These are phyloP conservation scores for Thozetella sp. DNA, from an alignment of 495 filamentous ascomycete species.

Conservation along the genomic window DNA sequence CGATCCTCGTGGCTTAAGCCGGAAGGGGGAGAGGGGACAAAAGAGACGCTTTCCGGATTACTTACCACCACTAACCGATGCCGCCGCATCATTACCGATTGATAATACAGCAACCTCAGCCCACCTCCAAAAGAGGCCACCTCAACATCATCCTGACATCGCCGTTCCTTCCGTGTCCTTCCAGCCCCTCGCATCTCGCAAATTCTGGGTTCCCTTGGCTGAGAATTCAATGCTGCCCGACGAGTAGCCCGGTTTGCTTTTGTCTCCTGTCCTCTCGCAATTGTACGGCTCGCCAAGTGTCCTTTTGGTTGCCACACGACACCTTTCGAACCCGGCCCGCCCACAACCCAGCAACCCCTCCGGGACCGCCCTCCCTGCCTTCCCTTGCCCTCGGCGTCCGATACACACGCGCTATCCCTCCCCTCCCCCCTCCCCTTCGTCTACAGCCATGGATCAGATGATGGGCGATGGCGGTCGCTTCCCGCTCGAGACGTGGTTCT, in stretches of 20 bases:
- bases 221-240: not conserved
- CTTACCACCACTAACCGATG: not conserved
- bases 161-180: not conserved
- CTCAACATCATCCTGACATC: constrained; percentile 13
- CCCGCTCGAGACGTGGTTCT: constrained; percentile 95
- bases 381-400: not conserved
- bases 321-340: too few relatives aligned
- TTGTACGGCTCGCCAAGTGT: not conserved
- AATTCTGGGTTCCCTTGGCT: not conserved
- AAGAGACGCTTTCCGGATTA: too few relatives aligned
- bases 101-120: constrained; percentile 4
- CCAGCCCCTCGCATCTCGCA: not conserved
- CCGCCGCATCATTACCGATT: not conserved
- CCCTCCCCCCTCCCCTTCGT: not conserved
- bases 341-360: too few relatives aligned
- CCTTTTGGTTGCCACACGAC: not conserved
- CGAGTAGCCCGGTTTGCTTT: not conserved
- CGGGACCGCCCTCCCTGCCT: too few relatives aligned
- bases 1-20: too few relatives aligned
- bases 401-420: not conserved
- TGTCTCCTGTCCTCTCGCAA: not conserved
- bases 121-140: constrained; percentile 11
- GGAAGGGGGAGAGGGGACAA: too few relatives aligned
- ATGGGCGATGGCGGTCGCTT: constrained; percentile 70
- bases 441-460: constrained; percentile 64